Evolutionary conservation across 768 basidiomycete genomes (phyloP), one percentile per base, ranked within the genome.

Genomic region (Gymnopilus dilepis): DNA sequence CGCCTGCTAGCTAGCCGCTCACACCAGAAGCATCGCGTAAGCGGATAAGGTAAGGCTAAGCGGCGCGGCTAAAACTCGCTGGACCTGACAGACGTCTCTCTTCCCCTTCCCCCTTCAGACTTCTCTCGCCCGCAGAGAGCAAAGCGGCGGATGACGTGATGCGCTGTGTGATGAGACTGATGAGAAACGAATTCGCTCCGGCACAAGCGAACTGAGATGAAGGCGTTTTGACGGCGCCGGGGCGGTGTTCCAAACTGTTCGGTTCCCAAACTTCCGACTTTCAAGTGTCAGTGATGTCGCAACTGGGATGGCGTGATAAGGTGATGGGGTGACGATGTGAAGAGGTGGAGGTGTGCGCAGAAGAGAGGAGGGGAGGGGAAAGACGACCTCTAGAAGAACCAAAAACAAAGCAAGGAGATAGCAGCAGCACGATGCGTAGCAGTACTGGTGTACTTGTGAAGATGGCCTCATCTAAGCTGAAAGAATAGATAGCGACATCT

Each of bases 401-500:
- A 15, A 41, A 40, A 56, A 56, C 42, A 56, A 28, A 22, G 12
- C 24, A 56, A 40, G n/a, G n/a, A n/a, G n/a, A n/a, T n/a, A 30
- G 40, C 41, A 33, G 45, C 30, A 17, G 21, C 17, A 22, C 9
- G 12, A 13, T 12, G 21, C 50, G 33, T 19, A 24, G 37, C 21
- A 55, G 38, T 24, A 38, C 34, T 9, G 7, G 34, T 37, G 34
- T 37, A 26, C n/a, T n/a, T n/a, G n/a, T n/a, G 54, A 19, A 22
- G 54, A 55, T 47, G 21, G 38, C 19, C 12, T n/a, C 57, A 50
- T 50, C 57, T 58, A 56, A 31, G 4, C n/a, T n/a, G n/a, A n/a
- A 28, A 21, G 41, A 50, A 60, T 47, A 48, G 53, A 58, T 53
- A 54, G 41, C 28, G 41, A 43, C 56, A 58, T 53, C 42, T 51